Evolutionary conservation across 192 early-diverging fungal species (phyloP).

Genomic region (Coemansia sp.): DNA sequence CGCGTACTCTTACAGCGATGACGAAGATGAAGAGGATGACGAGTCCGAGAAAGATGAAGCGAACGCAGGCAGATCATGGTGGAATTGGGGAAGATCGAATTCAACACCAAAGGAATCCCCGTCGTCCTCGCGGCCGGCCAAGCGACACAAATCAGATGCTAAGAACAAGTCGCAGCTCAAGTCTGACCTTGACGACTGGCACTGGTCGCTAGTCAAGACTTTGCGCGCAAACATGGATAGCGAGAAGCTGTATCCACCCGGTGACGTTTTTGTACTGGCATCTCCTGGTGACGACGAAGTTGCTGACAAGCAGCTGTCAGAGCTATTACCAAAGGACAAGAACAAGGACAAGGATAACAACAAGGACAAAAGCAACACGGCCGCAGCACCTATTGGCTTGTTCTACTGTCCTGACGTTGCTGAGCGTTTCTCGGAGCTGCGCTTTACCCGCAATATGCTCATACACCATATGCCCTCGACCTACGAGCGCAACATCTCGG

Average conservation of each 20-base stretch:
- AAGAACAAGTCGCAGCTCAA: conserved; percentile 8
- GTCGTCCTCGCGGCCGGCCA: neutral
- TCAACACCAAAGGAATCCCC: neutral
- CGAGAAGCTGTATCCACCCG: conserved; percentile 82
- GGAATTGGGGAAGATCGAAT: neutral
- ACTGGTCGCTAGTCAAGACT: conserved; percentile 78
- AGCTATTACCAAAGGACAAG: neutral
- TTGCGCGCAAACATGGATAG: conserved; percentile 79
- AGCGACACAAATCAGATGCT: neutral
- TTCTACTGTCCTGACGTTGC: conserved; percentile 73
- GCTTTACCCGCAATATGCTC: conserved; percentile 78
- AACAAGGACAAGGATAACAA: neutral
- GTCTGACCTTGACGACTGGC: conserved; percentile 66
- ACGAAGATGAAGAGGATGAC: conserved; percentile 2
- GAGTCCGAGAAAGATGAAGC: neutral
- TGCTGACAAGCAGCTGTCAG: conserved; percentile 30
- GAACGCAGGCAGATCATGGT: neutral
- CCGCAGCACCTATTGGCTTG: conserved; percentile 47
- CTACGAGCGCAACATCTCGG: conserved; percentile 62
- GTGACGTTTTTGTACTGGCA: conserved; percentile 63
- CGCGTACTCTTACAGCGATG: conserved; percentile 19
- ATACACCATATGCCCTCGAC: conserved; percentile 70
- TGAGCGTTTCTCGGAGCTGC: conserved; percentile 72
- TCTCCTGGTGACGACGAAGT: conserved; percentile 38
- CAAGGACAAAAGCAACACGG: conserved; percentile 9